Evolutionary conservation across 805 yeast species (phyloP).

Genomic region (Candida caryicola): DNA sequence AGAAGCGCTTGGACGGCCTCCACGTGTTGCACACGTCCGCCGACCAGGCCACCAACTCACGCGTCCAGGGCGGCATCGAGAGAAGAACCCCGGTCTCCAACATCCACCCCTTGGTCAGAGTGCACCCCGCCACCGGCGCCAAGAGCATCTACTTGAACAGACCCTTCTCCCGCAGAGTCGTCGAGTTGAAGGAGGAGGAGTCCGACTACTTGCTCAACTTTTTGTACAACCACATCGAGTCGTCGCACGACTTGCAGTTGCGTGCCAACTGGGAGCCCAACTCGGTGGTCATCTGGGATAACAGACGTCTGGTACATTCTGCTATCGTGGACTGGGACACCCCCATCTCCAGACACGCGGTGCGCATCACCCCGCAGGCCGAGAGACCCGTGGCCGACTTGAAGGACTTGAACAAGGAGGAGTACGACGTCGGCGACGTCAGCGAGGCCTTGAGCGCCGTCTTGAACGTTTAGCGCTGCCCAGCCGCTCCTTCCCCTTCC

Average conservation of each 20-base stretch:
- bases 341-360: constrained; percentile 35
- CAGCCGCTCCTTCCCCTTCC: too few species aligned
- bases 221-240: constrained; percentile 32
- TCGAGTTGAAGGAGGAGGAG: constrained; percentile 36
- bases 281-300: constrained; percentile 37
- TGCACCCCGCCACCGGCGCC: constrained; percentile 34
- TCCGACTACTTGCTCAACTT: constrained; percentile 28
- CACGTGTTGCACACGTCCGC: constrained; percentile 35
- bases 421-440: constrained; percentile 31
- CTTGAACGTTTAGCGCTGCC: constrained; percentile 6
- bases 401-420: constrained; percentile 37
- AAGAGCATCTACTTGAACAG: constrained; percentile 31
- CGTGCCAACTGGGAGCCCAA: constrained; percentile 37
- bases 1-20: constrained; percentile 28
- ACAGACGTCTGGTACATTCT: constrained; percentile 33
- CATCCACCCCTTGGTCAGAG: constrained; percentile 34
- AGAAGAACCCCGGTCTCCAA: constrained; percentile 33
- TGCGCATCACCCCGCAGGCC: constrained; percentile 37
- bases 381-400: constrained; percentile 39
- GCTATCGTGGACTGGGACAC: constrained; percentile 36
- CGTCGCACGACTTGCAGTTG: constrained; percentile 34
- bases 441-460: constrained; percentile 25
- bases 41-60: constrained; percentile 28
- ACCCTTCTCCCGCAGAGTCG: constrained; percentile 33
- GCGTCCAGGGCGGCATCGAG: constrained; percentile 30